Percentiles rank a stretch among this genome's conserved stretches.
Evolutionary conservation across 1,284 basidiomycete species (phyloP).

Genomic region (Coniferiporia sulphurascens): DNA sequence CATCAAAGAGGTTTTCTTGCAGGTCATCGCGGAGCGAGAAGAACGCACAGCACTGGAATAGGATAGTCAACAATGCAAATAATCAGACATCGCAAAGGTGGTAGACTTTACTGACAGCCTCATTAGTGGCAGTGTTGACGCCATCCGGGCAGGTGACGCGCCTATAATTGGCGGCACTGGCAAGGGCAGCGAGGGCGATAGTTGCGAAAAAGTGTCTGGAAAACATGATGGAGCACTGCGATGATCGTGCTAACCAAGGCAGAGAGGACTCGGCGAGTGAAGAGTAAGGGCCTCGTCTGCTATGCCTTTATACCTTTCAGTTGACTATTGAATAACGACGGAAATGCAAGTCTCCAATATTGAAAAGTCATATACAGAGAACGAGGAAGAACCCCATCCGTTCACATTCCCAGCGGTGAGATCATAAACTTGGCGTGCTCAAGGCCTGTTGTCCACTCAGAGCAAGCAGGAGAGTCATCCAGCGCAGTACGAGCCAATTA

Average conservation of each 20-base stretch:
- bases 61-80: neutral
- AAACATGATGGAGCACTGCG: neutral
- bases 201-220: slow-evolving; percentile 11
- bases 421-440: neutral
- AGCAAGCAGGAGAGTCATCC: neutral
- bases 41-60: slow-evolving; percentile 20
- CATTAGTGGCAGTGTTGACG: slow-evolving; percentile 15
- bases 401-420: neutral
- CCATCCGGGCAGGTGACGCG: slow-evolving; percentile 20
- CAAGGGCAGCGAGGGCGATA: slow-evolving; percentile 8
- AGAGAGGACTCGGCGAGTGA: neutral
- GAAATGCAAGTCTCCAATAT: neutral
- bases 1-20: slow-evolving; percentile 20
- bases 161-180: slow-evolving; percentile 12
- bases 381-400: neutral
- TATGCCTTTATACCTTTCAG: neutral
- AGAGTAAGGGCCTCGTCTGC: neutral
- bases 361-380: neutral
- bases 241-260: neutral
- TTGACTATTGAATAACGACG: neutral
- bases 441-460: neutral
- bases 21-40: slow-evolving; percentile 23
- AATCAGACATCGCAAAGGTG: neutral
- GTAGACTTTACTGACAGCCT: slow-evolving; percentile 9
- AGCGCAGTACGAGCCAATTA: neutral